These are phyloP conservation scores for Juncus inflexus DNA, from an alignment of 176 grass and related monocot genomes.

Conservation along the genomic window DNA sequence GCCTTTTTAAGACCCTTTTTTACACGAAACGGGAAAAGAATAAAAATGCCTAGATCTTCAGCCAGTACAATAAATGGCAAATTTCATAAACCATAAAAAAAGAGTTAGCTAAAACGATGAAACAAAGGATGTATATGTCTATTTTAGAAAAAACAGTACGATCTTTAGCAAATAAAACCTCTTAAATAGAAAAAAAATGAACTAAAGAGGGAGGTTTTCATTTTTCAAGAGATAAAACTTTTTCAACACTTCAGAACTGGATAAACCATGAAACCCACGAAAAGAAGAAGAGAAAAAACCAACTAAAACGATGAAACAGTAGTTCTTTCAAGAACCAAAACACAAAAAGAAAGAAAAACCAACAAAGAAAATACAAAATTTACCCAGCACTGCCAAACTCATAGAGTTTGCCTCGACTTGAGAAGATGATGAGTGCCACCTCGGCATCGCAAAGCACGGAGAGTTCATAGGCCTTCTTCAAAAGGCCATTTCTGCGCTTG, in stretches of 20 bases:
- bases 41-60: constrained; percentile 28
- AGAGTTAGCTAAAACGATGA: constrained; percentile 7
- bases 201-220: constrained; percentile 12
- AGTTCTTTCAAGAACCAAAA: constrained; percentile 1
- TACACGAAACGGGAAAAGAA: constrained; percentile 41
- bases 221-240: constrained; percentile 21
- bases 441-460: constrained; percentile 95
- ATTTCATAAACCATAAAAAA: constrained; percentile 25
- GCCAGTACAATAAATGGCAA: constrained; percentile 31
- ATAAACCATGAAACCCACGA: constrained; percentile 6
- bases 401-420: constrained; percentile 87
- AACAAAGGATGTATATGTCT: neutral
- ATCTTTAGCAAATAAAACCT: constrained; percentile 8
- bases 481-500: constrained; percentile 83
- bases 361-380: neutral
- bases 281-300: constrained; percentile 6
- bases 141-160: constrained; percentile 30
- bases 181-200: constrained; percentile 5
- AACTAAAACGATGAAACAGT: constrained; percentile 24
- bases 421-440: constrained; percentile 96
- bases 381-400: constrained; percentile 80
- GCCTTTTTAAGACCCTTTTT: constrained; percentile 28
- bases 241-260: constrained; percentile 14
- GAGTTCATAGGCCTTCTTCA: constrained; percentile 94
- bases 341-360: neutral